A percentile compares a stretch with the other conserved stretches of the same genome.
These are phyloP conservation scores for Pichia thaimueangensis DNA, from an alignment of 805 yeast species.

Conservation along the genomic window DNA sequence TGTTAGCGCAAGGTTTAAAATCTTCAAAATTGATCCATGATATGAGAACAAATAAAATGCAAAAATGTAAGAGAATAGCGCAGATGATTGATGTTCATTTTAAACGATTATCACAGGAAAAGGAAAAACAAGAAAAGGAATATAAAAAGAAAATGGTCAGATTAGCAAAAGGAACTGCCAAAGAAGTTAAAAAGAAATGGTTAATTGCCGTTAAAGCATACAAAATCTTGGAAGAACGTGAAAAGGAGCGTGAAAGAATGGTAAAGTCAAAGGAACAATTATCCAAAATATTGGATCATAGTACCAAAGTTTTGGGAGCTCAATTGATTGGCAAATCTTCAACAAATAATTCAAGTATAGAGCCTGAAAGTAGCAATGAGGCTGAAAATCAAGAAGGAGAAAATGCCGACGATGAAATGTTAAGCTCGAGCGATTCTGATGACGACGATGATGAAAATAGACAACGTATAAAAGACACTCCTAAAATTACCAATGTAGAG, in stretches of 20 bases:
- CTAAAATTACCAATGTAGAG: conserved; percentile 18
- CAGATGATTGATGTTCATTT: conserved; percentile 82
- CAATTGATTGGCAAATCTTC: conserved; percentile 46
- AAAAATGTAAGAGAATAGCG: conserved; percentile 67
- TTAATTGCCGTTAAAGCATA: conserved; percentile 77
- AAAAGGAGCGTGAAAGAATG: conserved; percentile 72
- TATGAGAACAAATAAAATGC: conserved; percentile 53
- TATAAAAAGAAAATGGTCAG: conserved; percentile 62
- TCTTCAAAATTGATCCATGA: conserved; percentile 67
- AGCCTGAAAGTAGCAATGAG: conserved; percentile 10
- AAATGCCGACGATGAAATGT: conserved; percentile 15
- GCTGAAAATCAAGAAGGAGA: conserved; percentile 12
- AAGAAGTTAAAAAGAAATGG: conserved; percentile 89
- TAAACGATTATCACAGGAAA: conserved; percentile 80
- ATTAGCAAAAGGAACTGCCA: conserved; percentile 75
- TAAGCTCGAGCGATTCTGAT: conserved; percentile 1
- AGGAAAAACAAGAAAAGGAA: conserved; percentile 71
- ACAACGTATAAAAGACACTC: conserved; percentile 20
- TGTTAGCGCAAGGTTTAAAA: conserved; percentile 67
- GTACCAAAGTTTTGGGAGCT: conserved; percentile 84
- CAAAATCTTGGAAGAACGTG: conserved; percentile 64
- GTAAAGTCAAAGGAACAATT: conserved; percentile 81
- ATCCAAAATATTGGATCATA: conserved; percentile 81
- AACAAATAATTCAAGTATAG: conserved; percentile 13
- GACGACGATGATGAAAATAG: conserved; percentile 22